Evolutionary conservation across 768 basidiomycete species (phyloP).

Genomic region (Filobasidium floriforme): DNA sequence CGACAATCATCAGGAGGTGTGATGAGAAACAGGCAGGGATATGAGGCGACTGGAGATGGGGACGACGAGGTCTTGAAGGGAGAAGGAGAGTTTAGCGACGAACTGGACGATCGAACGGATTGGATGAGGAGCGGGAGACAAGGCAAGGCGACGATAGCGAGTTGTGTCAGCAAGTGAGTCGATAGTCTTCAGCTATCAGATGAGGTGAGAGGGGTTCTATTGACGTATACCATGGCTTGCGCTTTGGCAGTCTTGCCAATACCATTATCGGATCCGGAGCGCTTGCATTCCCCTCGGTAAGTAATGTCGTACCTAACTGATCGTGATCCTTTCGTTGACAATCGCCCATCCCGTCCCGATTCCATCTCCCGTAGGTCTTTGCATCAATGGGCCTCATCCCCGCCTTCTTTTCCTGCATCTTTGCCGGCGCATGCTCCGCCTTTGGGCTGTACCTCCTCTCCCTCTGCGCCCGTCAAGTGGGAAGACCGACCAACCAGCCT

Average conservation of each 20-base stretch:
- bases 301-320: neutral
- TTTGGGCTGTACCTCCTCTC: conserved; percentile 88
- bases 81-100: neutral
- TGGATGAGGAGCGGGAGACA: conserved; percentile 14
- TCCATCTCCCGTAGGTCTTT: conserved; percentile 53
- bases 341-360: neutral
- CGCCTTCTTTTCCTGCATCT: conserved; percentile 75
- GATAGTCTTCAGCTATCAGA: neutral
- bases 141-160: conserved; percentile 14
- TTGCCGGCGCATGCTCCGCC: conserved; percentile 65
- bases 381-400: conserved; percentile 83
- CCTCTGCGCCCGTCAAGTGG: conserved; percentile 66
- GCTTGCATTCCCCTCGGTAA: conserved; percentile 37
- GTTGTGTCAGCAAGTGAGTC: conserved; percentile 17
- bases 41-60: neutral
- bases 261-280: conserved; percentile 85
- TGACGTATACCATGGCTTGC: neutral
- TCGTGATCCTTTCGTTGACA: neutral
- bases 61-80: conserved; percentile 1
- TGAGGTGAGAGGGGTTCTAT: neutral
- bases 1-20: neutral
- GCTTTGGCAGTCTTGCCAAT: conserved; percentile 54
- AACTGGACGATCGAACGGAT: conserved; percentile 3
- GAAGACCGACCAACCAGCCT: conserved; percentile 17
- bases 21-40: neutral